These are phyloP conservation scores for Diaporthe citriasiana DNA, from an alignment of 2,329 filamentous ascomycete genomes.

Conservation along the genomic window DNA sequence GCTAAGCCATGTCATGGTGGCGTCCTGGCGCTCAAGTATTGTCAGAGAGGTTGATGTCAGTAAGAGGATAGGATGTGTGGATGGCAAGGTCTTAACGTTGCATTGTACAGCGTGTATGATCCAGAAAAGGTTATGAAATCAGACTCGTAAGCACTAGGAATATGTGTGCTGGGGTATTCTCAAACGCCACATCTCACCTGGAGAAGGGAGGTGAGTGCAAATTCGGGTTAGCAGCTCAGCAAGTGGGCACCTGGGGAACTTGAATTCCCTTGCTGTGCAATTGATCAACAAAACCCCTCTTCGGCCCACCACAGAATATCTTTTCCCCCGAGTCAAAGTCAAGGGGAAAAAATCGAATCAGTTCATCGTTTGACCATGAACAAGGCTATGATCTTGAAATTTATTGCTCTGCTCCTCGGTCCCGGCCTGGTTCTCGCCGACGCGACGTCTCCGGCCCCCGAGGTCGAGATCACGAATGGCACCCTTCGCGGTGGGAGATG, in stretches of 20 bases:
- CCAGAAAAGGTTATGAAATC: not conserved
- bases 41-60: not conserved
- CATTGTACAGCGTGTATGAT: not conserved
- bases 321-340: not conserved
- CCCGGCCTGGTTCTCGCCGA: not conserved
- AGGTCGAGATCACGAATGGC: conserved; percentile 6
- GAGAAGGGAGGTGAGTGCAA: not conserved
- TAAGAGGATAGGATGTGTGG: not conserved
- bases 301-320: not conserved
- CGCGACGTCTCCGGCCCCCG: not conserved
- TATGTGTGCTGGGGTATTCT: not conserved
- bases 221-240: not conserved
- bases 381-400: not conserved
- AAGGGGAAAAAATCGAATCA: not conserved
- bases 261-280: not conserved
- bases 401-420: not conserved
- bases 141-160: not conserved
- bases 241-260: not conserved
- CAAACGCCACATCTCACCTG: not conserved
- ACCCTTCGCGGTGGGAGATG: conserved; percentile 2
- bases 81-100: not conserved
- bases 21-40: not conserved
- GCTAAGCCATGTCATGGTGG: not conserved
- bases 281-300: not conserved
- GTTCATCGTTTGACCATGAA: not conserved